Evolutionary conservation across 441 rosid species (phyloP).

Genomic region (Adansonia grandidieri): DNA sequence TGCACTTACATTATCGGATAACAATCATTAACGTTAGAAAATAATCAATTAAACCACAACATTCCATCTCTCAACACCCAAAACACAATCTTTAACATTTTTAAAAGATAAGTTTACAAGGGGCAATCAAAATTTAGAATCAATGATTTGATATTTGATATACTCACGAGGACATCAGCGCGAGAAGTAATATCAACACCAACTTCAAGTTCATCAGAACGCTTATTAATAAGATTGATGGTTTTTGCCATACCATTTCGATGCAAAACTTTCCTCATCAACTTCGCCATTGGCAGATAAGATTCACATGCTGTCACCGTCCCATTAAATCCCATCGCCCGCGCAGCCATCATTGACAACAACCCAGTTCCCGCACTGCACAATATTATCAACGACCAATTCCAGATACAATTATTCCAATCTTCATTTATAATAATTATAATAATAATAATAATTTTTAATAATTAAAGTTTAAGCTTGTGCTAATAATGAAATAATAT

Average conservation of each 20-base stretch:
- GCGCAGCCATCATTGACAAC: constrained; percentile 94
- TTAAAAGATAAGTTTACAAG: background rate
- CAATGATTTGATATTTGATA: constrained; percentile 16
- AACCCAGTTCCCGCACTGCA: constrained; percentile 96
- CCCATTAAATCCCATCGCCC: constrained; percentile 62
- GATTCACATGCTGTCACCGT: constrained; percentile 89
- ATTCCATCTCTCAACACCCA: constrained; percentile 13
- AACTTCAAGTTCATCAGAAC: constrained; percentile 76
- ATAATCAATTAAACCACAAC: background rate
- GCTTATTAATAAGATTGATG: constrained; percentile 65
- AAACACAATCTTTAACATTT: constrained; percentile 1
- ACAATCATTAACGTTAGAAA: background rate
- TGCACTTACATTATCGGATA: constrained; percentile 34
- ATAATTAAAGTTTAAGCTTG: background rate
- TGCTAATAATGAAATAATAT: background rate
- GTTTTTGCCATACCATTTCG: constrained; percentile 65
- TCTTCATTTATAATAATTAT: background rate
- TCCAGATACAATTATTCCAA: background rate
- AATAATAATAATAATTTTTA: background rate
- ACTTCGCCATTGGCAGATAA: constrained; percentile 91
- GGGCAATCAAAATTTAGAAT: constrained; percentile 1
- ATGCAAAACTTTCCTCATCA: constrained; percentile 86
- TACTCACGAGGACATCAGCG: constrained; percentile 88
- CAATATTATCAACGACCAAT: constrained; percentile 14
- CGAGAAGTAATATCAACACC: constrained; percentile 71